These are phyloP conservation scores for Citrus maxima DNA, from an alignment of 345 rosid species.

Conservation along the genomic window DNA sequence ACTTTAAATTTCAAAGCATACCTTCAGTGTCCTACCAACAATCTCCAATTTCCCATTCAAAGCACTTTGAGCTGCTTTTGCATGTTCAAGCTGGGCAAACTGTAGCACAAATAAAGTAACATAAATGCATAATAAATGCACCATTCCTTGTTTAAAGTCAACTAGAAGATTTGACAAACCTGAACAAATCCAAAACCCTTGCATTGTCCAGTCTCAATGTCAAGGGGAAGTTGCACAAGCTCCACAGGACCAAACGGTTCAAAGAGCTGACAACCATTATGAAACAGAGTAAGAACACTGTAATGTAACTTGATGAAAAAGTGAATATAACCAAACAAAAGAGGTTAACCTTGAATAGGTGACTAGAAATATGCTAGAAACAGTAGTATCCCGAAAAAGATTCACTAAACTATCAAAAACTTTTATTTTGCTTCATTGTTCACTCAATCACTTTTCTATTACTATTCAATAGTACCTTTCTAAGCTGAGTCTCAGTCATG, in stretches of 20 bases:
- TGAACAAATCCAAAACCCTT: constrained; percentile 97
- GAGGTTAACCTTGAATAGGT: background rate
- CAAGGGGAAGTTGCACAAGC: constrained; percentile 92
- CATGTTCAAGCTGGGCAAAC: constrained; percentile 92
- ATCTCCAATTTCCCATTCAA: constrained; percentile 92
- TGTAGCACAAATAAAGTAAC: constrained; percentile 24
- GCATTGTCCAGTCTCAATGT: constrained; percentile 89
- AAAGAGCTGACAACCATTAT: constrained; percentile 51
- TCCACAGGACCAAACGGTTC: constrained; percentile 96
- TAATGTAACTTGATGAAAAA: background rate
- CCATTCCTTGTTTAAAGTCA: background rate
- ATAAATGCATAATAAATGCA: background rate
- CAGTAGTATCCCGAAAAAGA: background rate
- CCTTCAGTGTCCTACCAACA: constrained; percentile 88
- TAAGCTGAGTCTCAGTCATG: constrained; percentile 89
- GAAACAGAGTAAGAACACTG: background rate
- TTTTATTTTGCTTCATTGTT: background rate
- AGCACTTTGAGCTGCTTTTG: constrained; percentile 81
- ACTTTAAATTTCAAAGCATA: constrained; percentile 21
- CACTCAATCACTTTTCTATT: background rate
- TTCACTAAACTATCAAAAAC: background rate
- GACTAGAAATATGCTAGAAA: background rate
- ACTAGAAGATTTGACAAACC: constrained; percentile 41
- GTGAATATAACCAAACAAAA: background rate
- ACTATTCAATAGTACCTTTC: constrained; percentile 41